Conservation (phyloP, 441 rosid genomes). For the Mallotus repandus region DNA sequence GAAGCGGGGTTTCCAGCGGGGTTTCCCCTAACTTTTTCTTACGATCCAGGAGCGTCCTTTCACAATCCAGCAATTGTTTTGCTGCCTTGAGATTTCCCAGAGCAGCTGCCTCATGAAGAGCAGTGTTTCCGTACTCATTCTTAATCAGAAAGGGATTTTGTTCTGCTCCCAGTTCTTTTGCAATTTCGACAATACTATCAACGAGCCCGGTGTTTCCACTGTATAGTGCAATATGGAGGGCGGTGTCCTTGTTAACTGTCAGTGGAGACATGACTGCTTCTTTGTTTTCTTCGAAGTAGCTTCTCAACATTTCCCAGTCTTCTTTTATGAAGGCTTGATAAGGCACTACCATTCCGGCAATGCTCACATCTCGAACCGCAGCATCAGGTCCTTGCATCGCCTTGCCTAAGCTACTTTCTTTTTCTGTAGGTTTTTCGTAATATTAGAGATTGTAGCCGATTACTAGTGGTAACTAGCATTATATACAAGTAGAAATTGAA, state of each 20-base stretch:
- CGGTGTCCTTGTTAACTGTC: conserved; percentile 14
- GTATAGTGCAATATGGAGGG: conserved; percentile 30
- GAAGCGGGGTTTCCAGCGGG: conserved; percentile 12
- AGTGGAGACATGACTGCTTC: conserved; percentile 1
- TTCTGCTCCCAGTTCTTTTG: not conserved
- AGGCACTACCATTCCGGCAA: not conserved
- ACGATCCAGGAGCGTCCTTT: not conserved
- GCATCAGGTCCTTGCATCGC: not conserved
- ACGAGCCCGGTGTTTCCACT: conserved; percentile 9
- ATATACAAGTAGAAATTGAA: not conserved
- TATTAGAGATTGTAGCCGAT: not conserved
- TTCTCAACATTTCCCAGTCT: conserved; percentile 6
- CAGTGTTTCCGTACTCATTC: conserved; percentile 11
- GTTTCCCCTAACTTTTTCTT: conserved; percentile 11
- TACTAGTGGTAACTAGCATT: not conserved
- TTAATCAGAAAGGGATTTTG: not conserved
- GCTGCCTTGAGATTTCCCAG: conserved; percentile 2
- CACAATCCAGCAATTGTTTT: not conserved
- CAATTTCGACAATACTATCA: not conserved
- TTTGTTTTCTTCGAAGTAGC: not conserved
- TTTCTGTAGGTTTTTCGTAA: not conserved
- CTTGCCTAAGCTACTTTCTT: not conserved
- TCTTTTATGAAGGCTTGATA: not conserved
- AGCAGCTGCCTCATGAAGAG: conserved; percentile 23
- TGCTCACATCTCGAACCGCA: not conserved